Evolutionary conservation across 2,329 filamentous ascomycete genomes (phyloP), one percentile per base, ranked within the genome.

Genomic region (Cladorrhinum sp.): DNA sequence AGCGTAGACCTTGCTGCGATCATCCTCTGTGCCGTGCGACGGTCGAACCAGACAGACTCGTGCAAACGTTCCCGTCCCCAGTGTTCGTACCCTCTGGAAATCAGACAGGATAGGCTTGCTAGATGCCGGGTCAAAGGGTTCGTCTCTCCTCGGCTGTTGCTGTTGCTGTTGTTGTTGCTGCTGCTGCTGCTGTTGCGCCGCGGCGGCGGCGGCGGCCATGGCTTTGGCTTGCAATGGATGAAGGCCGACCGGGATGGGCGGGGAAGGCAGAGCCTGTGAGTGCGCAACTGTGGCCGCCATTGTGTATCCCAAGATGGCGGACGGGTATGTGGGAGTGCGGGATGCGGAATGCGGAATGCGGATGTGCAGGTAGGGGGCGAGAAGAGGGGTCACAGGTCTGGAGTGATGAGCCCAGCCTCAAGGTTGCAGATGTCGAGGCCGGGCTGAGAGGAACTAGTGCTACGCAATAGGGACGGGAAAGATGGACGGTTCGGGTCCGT

Each of bases 11-110:
- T 86, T 83, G 70, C 82, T 80, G 64, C 79, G 78, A 68, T 88
- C 84, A 39, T 77, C 77, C 21, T 82, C 72, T 57, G 65, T 71
- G 58, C 77, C 73, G 57, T 78, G 80, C 48, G 83, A 81, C 39
- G 90, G 83, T 62, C 85, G 86, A 56, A 91, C 89, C 63, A 94
- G 84, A 79, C 89, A 92, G 51, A 95, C 91, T 65, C 91, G 83
- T 66, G 91, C 91, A 78, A 95, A 95, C 12, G 89, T 92, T 65
- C 89, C 90, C 46, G 90, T 93, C 64, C 88, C 90, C 65, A 94
- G 77, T 12, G 90, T 93, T 73, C 90, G 87, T 66, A 93, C 81
- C 55, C 90, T 80, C 62, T 85, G 80, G 72, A 93, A 93, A 76
- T 92, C 88, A 62, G 81, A 76, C 61, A 80, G 71, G 51, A 74